Evolutionary conservation across 2,329 filamentous ascomycete species (phyloP), one percentile per base, ranked within the genome.

Genomic region (Macrophomina phaseolina): DNA sequence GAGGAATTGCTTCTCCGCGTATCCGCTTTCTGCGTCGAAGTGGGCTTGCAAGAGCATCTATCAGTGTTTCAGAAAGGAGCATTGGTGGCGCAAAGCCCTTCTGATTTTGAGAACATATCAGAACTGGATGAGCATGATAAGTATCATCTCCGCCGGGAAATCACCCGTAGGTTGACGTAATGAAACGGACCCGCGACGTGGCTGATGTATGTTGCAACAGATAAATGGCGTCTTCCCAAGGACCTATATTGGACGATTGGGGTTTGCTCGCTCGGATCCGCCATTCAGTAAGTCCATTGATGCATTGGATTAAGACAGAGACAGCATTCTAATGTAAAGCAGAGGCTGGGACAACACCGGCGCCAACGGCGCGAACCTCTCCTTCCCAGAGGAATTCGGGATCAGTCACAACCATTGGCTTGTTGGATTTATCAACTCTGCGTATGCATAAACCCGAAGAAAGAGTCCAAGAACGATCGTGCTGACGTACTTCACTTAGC

Each of bases 81-180:
- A 3, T 82, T 94, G 14, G 85, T 93, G 23, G 91, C 91, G 2
- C 90, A 92, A 75, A 87, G 90, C 70, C 90, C 90, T 0, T 79
- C 81, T 5, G 81, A 83, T 36, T 91, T 85, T 74, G 89, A 91
- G 66, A 80, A 83, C 40, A 83, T 93, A 63, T 79, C 86, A 61
- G 85, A 86, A 8, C 83, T 94, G 1, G 79, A 83, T 64, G 83
- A 89, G n/a, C 80, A 82, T 0, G 90, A 91, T 73, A 86, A 89
- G 67, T 79, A 83, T 30, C 83, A 81, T 16, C 82, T 94, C 23
- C 81, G 81, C 46, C 81, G 88, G 67, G 79, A 83, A 28, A 83
- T 81, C 12, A 82, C 94, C 18, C 81, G 81, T 53, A 34, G 5
- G 48, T 81, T 88, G 67, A 90, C 92, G 76, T 81, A 84, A 45